A percentile compares a stretch with the other conserved stretches of the same genome.
These are phyloP conservation scores for Pythium angustatum DNA, from an alignment of 352 stramenopile species.

Conservation along the genomic window DNA sequence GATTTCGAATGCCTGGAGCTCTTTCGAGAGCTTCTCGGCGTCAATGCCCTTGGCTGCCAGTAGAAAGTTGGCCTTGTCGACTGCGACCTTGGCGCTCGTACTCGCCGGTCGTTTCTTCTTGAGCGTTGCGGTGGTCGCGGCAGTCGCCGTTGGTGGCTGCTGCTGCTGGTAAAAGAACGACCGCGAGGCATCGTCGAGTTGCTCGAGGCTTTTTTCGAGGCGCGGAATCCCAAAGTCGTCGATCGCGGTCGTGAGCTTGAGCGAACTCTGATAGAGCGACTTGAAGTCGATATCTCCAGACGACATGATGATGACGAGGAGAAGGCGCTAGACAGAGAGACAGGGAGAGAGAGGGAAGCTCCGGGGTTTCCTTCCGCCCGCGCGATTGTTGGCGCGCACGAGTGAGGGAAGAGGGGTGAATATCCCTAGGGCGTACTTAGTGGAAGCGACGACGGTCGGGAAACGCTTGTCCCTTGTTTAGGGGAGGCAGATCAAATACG, in stretches of 20 bases:
- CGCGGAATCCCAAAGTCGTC: slow-evolving; percentile 74
- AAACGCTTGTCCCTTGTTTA: not conserved
- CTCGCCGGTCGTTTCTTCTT: slow-evolving; percentile 56
- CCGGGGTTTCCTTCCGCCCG: not conserved
- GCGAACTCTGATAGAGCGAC: slow-evolving; percentile 85
- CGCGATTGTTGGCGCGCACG: slow-evolving; percentile 14
- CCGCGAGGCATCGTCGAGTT: slow-evolving; percentile 74
- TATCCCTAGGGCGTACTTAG: slow-evolving; percentile 1
- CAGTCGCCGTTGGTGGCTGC: slow-evolving; percentile 3
- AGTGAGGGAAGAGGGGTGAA: not conserved
- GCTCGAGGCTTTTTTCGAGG: slow-evolving; percentile 78
- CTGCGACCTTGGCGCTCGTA: slow-evolving; percentile 26
- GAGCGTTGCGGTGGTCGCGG: not conserved
- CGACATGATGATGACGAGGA: slow-evolving; percentile 19
- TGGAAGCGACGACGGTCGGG: not conserved
- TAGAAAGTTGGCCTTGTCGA: slow-evolving; percentile 84
- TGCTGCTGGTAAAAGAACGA: slow-evolving; percentile 46
- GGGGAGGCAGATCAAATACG: slow-evolving; percentile 32
- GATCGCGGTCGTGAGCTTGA: slow-evolving; percentile 81
- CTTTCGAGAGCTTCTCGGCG: slow-evolving; percentile 84
- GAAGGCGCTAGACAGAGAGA: not conserved
- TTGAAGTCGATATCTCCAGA: slow-evolving; percentile 74
- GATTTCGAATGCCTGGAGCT: slow-evolving; percentile 80
- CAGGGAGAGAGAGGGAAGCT: slow-evolving; percentile 3
- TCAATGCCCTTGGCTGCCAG: slow-evolving; percentile 84